Evolutionary conservation across 495 filamentous ascomycete species (phyloP), one percentile per base, ranked within the genome.

Genomic region (Xylaria flabelliformis): DNA sequence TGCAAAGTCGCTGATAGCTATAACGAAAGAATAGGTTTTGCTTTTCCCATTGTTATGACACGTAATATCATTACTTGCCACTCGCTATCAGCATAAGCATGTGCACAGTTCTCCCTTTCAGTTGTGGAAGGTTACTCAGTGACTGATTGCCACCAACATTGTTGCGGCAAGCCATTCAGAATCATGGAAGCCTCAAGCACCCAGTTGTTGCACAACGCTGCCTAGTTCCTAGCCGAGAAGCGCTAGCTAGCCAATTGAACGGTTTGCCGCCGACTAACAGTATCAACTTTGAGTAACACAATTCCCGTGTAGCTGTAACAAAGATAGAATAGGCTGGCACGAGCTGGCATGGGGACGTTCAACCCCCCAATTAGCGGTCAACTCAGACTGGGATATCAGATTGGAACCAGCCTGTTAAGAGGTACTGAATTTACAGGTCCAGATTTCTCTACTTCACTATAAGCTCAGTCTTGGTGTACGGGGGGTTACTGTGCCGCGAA

Each of bases 261-360:
- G n/a, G 58, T 39, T 21, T 39, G 12, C 36, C 21, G 10, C 17
- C 39, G 12, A 64, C 39, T 39, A 44, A 44, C 39, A 39, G 7
- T 8, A 29, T 21, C 32, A 26, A 64, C 26, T 12, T 44, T 21
- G 34, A 44, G 36, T 64, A 12, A 15, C 39, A 64, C 21, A 26
- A 17, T 44, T 9, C 44, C 21, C 32, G 39, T 44, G 61, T 64
- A 64, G 61, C 61, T 19, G 61, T 64, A 26, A 64, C 39, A 26
- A 26, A 26, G 6, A 7, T 21, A 17, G 1, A 36, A 12, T 15
- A 19, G 32, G 32, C 34, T 21, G 13, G 32, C 32, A 36, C 58
- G 9, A 6, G 15, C 32, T 61, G 12, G 15, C 15, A 19, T 15
- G 7, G 48, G 48, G 48, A 36, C 34, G 19, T 61, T 36, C 13